Percentiles rank a stretch among this genome's conserved stretches.
These are phyloP conservation scores for Phoma sp. DNA, from an alignment of 2,329 filamentous ascomycete genomes.

Conservation along the genomic window DNA sequence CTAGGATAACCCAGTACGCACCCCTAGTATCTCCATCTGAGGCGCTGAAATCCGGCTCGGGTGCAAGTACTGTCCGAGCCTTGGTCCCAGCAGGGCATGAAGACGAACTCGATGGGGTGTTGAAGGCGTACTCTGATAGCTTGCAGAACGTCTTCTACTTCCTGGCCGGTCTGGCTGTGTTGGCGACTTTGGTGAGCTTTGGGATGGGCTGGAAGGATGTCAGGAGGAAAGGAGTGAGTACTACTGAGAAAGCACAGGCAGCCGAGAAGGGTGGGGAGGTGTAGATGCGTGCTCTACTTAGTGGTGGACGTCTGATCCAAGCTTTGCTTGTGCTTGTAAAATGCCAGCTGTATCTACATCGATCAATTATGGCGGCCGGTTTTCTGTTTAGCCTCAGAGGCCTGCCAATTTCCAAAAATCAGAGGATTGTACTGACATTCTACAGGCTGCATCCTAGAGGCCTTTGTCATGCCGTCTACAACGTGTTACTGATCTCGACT, in stretches of 20 bases:
- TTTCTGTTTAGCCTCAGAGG: no score
- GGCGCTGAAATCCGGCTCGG: slow-evolving; percentile 33
- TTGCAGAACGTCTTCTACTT: slow-evolving; percentile 36
- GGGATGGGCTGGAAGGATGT: slow-evolving; percentile 38
- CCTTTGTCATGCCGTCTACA: background rate
- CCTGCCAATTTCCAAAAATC: no score
- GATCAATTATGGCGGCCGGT: no score
- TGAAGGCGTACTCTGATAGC: slow-evolving; percentile 33
- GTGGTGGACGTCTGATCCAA: background rate
- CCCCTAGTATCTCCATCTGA: slow-evolving; percentile 30
- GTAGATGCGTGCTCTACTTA: background rate
- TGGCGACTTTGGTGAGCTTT: slow-evolving; percentile 20
- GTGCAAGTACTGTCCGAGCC: slow-evolving; percentile 28
- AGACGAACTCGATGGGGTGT: slow-evolving; percentile 25
- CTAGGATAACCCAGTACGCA: slow-evolving; percentile 25
- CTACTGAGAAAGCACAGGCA: background rate
- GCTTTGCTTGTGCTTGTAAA: background rate
- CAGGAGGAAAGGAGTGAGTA: slow-evolving; percentile 6
- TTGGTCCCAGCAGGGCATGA: slow-evolving; percentile 24
- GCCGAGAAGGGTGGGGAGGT: background rate
- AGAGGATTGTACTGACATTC: background rate
- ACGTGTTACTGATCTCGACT: background rate
- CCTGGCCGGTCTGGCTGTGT: slow-evolving; percentile 20
- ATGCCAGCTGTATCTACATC: background rate
- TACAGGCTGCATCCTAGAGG: background rate